Evolutionary conservation across 371 early-diverging fungal genomes (phyloP), one percentile per base, ranked within the genome.

Genomic region (Mucor piriformis): DNA sequence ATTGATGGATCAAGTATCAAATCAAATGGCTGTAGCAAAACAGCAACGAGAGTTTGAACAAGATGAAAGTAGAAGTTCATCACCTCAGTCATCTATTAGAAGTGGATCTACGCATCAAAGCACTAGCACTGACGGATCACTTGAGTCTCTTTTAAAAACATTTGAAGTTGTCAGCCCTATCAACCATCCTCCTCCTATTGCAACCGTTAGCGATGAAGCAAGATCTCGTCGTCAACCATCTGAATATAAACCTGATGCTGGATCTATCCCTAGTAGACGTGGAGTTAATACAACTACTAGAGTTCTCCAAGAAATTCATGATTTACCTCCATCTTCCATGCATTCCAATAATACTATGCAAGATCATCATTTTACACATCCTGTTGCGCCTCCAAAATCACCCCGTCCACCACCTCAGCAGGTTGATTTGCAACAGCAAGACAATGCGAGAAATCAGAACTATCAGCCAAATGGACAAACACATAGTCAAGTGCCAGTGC

Each of bases 361-460:
- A 20, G n/a, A n/a, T n/a, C 27, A 48, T 8, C 24, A 43, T 12
- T 35, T 42, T 0, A 12, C 49, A 11, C 21, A 34, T 34, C 59
- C 64, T 6, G 43, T 50, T 6, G 33, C 52, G 42, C 38, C 72
- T 37, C 72, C 72, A 11, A 72, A 64, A 57, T 72, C 72, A 6
- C 72, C 67, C 2, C 62, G 67, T 18, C 67, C 67, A 20, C 48
- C 62, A 32, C 18, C 63, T 2, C 67, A 64, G 10, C 52, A 50
- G 8, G 54, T 64, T 8, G 2, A 29, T 1, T 4, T 4, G 8
- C 29, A 16, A 10, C 10, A 29, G 11, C 32, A 59, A 13, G 38
- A 16, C 13, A 5, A 29, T 43, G 8, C 3, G 18, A n/a, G 20
- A 6, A 42, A 42, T 16, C 38, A 38, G 15, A 38, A 16, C 5